phyloP scores from a whole-genome alignment of 768 basidiomycete genomes.

The Pulveroboletus sp. region DNA sequence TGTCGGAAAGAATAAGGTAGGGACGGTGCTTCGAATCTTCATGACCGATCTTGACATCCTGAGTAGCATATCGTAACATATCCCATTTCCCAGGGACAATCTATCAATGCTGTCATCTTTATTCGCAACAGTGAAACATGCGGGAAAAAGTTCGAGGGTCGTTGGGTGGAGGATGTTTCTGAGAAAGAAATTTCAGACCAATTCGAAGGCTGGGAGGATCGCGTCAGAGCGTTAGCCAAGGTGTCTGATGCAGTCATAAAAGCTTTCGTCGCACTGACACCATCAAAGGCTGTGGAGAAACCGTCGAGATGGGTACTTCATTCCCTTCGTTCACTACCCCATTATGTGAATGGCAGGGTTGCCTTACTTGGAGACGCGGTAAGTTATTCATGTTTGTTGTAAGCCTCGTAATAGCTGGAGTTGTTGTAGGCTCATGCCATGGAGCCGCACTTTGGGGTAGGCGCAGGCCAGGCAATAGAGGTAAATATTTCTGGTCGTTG shows the following conservation, averaged over 20 bases:
- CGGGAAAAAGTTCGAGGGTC: constrained; percentile 30
- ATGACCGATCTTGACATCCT: neutral
- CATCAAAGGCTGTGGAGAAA: constrained; percentile 31
- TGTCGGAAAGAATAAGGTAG: constrained; percentile 22
- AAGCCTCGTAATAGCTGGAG: constrained; percentile 1
- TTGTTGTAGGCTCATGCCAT: constrained; percentile 41
- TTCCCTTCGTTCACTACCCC: constrained; percentile 36
- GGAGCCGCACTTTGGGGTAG: constrained; percentile 44
- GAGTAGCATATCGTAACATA: constrained; percentile 40
- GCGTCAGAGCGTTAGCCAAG: constrained; percentile 10
- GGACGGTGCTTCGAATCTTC: neutral
- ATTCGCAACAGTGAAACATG: constrained; percentile 25
- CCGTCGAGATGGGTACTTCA: constrained; percentile 45
- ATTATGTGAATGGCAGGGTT: constrained; percentile 38
- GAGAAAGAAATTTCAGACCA: constrained; percentile 30
- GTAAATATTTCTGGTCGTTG: constrained; percentile 23
- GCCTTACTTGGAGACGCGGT: constrained; percentile 50
- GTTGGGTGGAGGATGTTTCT: constrained; percentile 27
- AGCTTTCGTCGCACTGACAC: neutral
- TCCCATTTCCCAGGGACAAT: constrained; percentile 35
- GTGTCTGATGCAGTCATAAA: neutral
- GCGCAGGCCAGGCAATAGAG: constrained; percentile 50
- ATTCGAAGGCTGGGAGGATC: constrained; percentile 27
- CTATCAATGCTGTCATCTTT: constrained; percentile 36
- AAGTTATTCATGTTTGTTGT: constrained; percentile 3